These are phyloP conservation scores for Dictyostelium citrinum DNA, from an alignment of 78 protist species.

Conservation along the genomic window DNA sequence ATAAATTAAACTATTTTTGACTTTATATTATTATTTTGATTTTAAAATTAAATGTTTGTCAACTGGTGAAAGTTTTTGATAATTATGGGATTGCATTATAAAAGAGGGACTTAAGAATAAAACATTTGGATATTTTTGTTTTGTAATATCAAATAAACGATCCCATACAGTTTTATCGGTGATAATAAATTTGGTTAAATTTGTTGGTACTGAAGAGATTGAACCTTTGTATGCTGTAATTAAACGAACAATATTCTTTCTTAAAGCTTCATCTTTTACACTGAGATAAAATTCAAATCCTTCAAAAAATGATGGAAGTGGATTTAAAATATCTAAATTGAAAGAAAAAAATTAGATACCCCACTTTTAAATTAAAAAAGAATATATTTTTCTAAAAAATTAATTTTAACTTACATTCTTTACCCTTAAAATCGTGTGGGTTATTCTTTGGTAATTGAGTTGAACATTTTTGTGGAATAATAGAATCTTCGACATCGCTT, in stretches of 20 bases:
- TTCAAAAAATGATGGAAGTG: constrained; percentile 67
- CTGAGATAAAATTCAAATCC: constrained; percentile 48
- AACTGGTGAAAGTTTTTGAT: constrained; percentile 18
- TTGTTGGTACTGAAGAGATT: not conserved
- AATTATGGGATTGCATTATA: constrained; percentile 13
- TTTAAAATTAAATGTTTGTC: constrained; percentile 13
- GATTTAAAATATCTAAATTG: constrained; percentile 40
- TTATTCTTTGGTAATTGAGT: not conserved
- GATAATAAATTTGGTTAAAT: constrained; percentile 14
- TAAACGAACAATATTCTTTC: not conserved
- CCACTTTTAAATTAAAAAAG: not conserved
- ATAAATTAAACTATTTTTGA: too few species aligned
- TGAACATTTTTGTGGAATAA: not conserved
- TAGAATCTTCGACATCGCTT: constrained; percentile 9
- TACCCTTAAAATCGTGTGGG: not conserved
- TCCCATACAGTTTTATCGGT: constrained; percentile 54
- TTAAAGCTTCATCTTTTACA: constrained; percentile 34
- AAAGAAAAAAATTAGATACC: not conserved
- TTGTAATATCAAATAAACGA: constrained; percentile 29
- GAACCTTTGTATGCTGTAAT: constrained; percentile 50
- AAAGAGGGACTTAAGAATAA: constrained; percentile 18
- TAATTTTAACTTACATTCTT: constrained; percentile 45
- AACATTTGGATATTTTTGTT: constrained; percentile 25
- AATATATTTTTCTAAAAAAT: too few species aligned
- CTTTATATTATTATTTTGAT: not conserved